Evolutionary conservation across 345 rosid species (phyloP), one percentile per base, ranked within the genome.

Genomic region (Psidium guajava): DNA sequence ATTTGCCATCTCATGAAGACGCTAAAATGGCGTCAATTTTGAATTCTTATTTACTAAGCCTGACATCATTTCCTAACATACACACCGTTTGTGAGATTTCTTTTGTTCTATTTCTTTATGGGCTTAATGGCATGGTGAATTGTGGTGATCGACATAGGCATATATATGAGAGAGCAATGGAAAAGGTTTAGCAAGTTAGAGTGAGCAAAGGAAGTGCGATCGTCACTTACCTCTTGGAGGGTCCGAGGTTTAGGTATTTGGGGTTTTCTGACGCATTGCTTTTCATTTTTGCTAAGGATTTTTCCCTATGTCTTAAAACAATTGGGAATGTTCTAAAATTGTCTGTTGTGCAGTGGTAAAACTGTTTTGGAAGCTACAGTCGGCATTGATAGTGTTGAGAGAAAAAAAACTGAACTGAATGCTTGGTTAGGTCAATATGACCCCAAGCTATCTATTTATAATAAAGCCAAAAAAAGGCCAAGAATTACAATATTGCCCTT

Each of bases 131-230:
- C 85, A 96, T 96, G 93, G 95, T 93, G 88, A 93, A 94, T 50
- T 98, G 98, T 90, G 99, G 99, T 87, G 91, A 91, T 87, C 94
- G 93, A 21, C 88, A 96, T 90, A 89, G 91, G 87, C 97, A 96
- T 88, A 94, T 96, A 50, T 93, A 93, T 90, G 92, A 95, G 86
- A 95, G 96, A 92, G 94, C 95, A 75, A 94, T 96, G 96, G 89
- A 93, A 54, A 88, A 94, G 44, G 98, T 94, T 85, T 98, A 90
- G 90, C 98, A 95, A 93, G 99, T 96, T 77, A 98, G 96, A 96
- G 99, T 92, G 86, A 96, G 99, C 88, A 91, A 91, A 89, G 98
- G 98, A 91, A 94, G 98, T 90, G 95, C 96, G 86, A 95, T 96
- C 77, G 91, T 98, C 74, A 94, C 98, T 54, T 96, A 98, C 91